These are phyloP conservation scores for Plantago coronopus DNA, from an alignment of 305 asterid genomes.

Conservation along the genomic window DNA sequence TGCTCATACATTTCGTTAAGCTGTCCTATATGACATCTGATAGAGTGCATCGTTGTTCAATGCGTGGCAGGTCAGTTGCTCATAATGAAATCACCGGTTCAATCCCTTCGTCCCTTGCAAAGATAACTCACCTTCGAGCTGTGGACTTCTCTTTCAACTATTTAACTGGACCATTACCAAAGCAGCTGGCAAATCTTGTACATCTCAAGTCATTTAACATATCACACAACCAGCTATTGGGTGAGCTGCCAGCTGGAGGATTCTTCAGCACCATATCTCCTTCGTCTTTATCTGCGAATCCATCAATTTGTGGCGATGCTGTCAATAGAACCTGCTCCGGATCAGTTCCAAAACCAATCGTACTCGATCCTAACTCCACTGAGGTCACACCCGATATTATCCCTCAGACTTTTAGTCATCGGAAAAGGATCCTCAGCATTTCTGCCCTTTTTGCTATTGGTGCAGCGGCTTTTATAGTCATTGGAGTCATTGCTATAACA, in stretches of 20 bases:
- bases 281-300: slow-evolving; percentile 64
- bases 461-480: slow-evolving; percentile 75
- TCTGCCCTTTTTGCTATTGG: slow-evolving; percentile 89
- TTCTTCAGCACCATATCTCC: slow-evolving; percentile 81
- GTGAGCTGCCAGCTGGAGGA: slow-evolving; percentile 72
- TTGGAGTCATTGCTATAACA: slow-evolving; percentile 80
- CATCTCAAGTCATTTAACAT: slow-evolving; percentile 63
- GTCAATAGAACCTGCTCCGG: slow-evolving; percentile 61
- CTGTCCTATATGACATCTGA: background rate
- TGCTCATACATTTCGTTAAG: background rate
- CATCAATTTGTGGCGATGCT: slow-evolving; percentile 77
- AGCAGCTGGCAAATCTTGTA: slow-evolving; percentile 61
- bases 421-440: slow-evolving; percentile 78
- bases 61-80: slow-evolving; percentile 55
- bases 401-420: slow-evolving; percentile 45
- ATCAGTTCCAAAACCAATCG: slow-evolving; percentile 84
- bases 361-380: slow-evolving; percentile 77
- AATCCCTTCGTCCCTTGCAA: slow-evolving; percentile 57
- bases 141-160: slow-evolving; percentile 76
- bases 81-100: slow-evolving; percentile 62
- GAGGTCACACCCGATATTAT: slow-evolving; percentile 44
- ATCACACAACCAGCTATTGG: slow-evolving; percentile 83
- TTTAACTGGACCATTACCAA: slow-evolving; percentile 69
- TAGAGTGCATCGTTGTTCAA: too few relatives aligned
- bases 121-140: slow-evolving; percentile 48